A percentile compares a stretch with the other conserved stretches of the same genome.
Evolutionary conservation across 1,284 basidiomycete species (phyloP).

Genomic region (Coniophora puteana): DNA sequence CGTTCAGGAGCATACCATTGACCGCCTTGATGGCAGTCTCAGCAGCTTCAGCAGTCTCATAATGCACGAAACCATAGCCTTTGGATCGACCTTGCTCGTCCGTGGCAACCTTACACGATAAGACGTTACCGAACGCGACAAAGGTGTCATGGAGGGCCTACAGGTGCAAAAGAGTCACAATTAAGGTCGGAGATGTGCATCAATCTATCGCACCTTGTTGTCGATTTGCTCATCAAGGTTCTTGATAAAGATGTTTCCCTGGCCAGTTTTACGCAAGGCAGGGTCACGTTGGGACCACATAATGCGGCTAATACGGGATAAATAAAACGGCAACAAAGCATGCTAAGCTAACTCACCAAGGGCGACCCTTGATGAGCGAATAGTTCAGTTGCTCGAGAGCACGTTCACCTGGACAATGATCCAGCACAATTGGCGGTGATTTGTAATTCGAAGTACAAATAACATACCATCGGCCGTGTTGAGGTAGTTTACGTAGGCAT

Average conservation of each 20-base stretch:
- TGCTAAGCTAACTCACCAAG: slow-evolving; percentile 61
- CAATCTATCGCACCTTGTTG: slow-evolving; percentile 77
- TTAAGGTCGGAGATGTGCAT: slow-evolving; percentile 5
- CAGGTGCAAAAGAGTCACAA: no score
- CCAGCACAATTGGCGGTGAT: slow-evolving; percentile 11
- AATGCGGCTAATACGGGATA: slow-evolving; percentile 71
- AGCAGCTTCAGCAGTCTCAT: slow-evolving; percentile 96
- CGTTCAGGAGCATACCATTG: slow-evolving; percentile 99
- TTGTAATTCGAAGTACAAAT: slow-evolving; percentile 3
- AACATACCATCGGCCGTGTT: slow-evolving; percentile 87
- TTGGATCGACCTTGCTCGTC: slow-evolving; percentile 92
- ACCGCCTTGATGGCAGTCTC: slow-evolving; percentile 97
- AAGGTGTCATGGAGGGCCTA: slow-evolving; percentile 99
- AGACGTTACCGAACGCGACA: slow-evolving; percentile 96
- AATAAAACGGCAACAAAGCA: not conserved
- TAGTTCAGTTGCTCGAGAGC: slow-evolving; percentile 99
- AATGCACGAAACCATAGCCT: slow-evolving; percentile 99
- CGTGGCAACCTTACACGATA: slow-evolving; percentile 99
- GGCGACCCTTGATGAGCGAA: slow-evolving; percentile 96
- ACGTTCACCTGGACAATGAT: slow-evolving; percentile 71
- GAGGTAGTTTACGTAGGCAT: slow-evolving; percentile 99
- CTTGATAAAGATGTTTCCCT: slow-evolving; percentile 99
- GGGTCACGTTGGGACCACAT: slow-evolving; percentile 99
- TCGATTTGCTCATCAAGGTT: slow-evolving; percentile 98
- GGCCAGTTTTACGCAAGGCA: slow-evolving; percentile 97